Conservation (phyloP, 2,329 filamentous ascomycete genomes). For the Pseudogymnoascus sp. region DNA sequence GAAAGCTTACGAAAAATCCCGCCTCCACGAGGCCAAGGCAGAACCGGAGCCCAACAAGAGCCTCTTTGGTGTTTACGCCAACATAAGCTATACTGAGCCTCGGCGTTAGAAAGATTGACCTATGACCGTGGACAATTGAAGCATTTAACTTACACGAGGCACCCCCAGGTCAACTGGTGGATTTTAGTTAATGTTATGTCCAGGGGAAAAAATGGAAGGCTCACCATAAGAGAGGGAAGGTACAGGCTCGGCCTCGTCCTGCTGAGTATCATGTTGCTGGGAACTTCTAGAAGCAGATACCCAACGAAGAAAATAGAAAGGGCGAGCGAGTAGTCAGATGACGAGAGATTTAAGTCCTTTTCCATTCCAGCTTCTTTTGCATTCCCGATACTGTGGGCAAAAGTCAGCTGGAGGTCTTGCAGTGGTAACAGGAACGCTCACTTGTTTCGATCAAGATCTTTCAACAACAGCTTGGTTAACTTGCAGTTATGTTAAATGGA, state of each 20-base stretch:
- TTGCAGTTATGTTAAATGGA: neutral
- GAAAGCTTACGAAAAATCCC: neutral
- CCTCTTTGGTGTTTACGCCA: slow-evolving; percentile 33
- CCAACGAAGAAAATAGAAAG: slow-evolving; percentile 37
- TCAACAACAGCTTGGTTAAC: neutral
- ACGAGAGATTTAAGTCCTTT: neutral
- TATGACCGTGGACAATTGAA: neutral
- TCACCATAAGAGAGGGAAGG: slow-evolving; percentile 41
- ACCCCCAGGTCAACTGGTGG: neutral
- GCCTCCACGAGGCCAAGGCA: slow-evolving; percentile 35
- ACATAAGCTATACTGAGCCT: slow-evolving; percentile 38
- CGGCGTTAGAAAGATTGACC: slow-evolving; percentile 27
- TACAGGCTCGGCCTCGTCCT: slow-evolving; percentile 27
- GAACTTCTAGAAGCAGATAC: slow-evolving; percentile 40
- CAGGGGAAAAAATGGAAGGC: slow-evolving; percentile 13
- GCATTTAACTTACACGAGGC: neutral
- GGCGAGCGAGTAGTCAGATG: slow-evolving; percentile 2
- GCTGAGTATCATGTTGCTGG: slow-evolving; percentile 6
- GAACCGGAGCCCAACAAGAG: slow-evolving; percentile 32
- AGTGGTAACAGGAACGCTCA: neutral
- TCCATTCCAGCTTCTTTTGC: slow-evolving; percentile 5
- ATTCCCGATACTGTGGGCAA: slow-evolving; percentile 1
- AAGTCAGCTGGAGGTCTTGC: neutral
- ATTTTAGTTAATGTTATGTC: neutral
- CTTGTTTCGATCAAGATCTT: slow-evolving; percentile 12